Evolutionary conservation across 1,284 basidiomycete species (phyloP), one percentile per base, ranked within the genome.

Genomic region (Melampsora larici-populina): DNA sequence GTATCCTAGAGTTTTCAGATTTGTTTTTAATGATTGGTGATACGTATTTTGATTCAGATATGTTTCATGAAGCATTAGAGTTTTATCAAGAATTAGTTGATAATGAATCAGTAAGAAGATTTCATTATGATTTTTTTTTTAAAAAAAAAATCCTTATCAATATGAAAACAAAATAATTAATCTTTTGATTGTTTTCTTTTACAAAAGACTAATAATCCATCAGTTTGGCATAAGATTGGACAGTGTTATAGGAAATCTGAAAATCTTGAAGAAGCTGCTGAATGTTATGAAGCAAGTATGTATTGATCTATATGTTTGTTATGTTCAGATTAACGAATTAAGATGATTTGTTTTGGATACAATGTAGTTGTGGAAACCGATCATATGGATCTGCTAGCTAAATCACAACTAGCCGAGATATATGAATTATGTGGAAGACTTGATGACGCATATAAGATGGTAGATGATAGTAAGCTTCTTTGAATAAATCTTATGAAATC

Each of bases 381-480:
- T 82, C 89, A 91, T 0, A 87, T 87, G 2, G 88, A 93, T 80
- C 89, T 90, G 79, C 91, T 94, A 36, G 90, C 90, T 8, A 92
- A 92, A 83, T 90, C 94, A 88, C 90, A 91, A 80, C 87, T 97
- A 0, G 95, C 95, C 0, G 92, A 92, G 79, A 89, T 95, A 24
- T 92, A 93, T 79, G 96, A 98, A 83, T 84, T 85, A 24, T 84
- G 91, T 80, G 90, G 91, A 60, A 89, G 94, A 80, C 90, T 91
- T 3, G 86, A 90, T 21, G 91, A 91, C 82, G 95, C 95, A 0
- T 86, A 97, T 0, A 90, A 92, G 29, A 85, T 96, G 0, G 92
- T 97, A 2, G 90, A 92, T 76, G 90, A 95, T 87, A 92, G 93
- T 92, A 79, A 43, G 83, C 36, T 33, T 8, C 62, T 17, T 5